phyloP scores from a whole-genome alignment of 768 basidiomycete species.

The Cystobasidium onofrii region DNA sequence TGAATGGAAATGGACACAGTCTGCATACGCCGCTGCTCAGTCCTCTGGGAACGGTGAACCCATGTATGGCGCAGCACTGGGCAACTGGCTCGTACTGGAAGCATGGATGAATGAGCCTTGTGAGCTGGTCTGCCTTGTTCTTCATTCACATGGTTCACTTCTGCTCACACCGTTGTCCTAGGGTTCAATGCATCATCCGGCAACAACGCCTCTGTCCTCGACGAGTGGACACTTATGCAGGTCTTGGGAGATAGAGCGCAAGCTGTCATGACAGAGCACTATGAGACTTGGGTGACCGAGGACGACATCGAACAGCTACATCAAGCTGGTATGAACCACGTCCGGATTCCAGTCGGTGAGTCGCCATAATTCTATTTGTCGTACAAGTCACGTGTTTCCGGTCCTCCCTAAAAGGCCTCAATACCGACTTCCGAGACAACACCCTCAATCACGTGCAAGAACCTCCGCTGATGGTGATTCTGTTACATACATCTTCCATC shows the following conservation, averaged over 20 bases:
- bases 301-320: constrained; percentile 42
- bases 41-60: not conserved
- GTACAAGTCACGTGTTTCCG: not conserved
- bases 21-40: constrained; percentile 14
- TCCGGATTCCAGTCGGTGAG: constrained; percentile 39
- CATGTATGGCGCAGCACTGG: constrained; percentile 22
- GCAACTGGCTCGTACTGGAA: constrained; percentile 31
- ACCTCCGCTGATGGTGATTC: not conserved
- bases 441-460: not conserved
- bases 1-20: constrained; percentile 24
- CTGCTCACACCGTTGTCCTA: not conserved
- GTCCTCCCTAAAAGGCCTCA: not conserved
- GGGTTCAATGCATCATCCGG: constrained; percentile 31
- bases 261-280: constrained; percentile 43
- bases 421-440: not conserved
- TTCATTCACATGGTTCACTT: too few species aligned
- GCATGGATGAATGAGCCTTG: constrained; percentile 31
- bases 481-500: too few species aligned
- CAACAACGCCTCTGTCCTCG: constrained; percentile 27
- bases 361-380: not conserved
- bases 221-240: constrained; percentile 33
- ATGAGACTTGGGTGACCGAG: constrained; percentile 47
- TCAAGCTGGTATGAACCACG: constrained; percentile 41
- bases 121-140: not conserved
- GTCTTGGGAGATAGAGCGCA: constrained; percentile 29